phyloP scores from a whole-genome alignment of 225 moss, liverwort and hornwort species.

The Polytrichum commune region DNA sequence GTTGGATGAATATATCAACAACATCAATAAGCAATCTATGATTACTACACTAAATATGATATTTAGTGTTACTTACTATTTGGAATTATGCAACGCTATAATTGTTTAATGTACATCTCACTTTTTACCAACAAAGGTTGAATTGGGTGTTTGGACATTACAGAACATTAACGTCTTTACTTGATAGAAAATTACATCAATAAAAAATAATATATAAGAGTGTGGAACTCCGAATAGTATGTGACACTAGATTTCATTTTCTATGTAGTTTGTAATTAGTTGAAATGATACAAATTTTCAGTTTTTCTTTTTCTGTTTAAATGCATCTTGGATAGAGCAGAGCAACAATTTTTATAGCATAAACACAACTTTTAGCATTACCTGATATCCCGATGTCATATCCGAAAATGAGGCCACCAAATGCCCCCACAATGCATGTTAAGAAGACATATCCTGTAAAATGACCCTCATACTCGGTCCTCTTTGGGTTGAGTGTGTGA shows the following conservation, averaged over 20 bases:
- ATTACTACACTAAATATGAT: background rate
- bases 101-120: too few species aligned
- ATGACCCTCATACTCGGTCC: background rate
- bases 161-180: too few species aligned
- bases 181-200: too few species aligned
- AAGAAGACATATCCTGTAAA: background rate
- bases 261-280: background rate
- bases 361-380: background rate
- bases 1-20: background rate
- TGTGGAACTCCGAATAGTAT: too few species aligned
- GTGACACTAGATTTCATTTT: too few species aligned
- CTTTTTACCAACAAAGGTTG: too few species aligned
- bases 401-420: constrained; percentile 2
- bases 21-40: background rate
- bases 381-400: constrained; percentile 2
- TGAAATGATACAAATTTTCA: background rate
- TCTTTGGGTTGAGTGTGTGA: background rate
- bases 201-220: too few species aligned
- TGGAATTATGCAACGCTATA: too few species aligned
- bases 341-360: background rate
- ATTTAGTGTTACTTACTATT: too few species aligned
- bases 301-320: too few species aligned
- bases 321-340: background rate
- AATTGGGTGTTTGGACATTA: too few species aligned
- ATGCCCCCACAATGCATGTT: background rate